phyloP scores from a whole-genome alignment of 2,329 filamentous ascomycete species.

The Talaromyces sp. region DNA sequence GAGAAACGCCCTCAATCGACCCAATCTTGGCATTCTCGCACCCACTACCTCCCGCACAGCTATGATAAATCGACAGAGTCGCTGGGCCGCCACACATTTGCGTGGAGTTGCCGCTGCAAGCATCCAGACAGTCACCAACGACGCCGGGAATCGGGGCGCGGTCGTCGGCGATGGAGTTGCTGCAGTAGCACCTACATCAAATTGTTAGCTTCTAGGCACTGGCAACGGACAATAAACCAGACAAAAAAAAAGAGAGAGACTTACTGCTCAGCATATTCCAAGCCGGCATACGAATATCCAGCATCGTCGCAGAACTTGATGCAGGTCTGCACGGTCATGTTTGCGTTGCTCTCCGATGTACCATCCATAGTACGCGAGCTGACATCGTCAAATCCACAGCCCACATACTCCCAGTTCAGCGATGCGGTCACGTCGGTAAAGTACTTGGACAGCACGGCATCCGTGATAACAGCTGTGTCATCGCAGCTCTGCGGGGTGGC shows the following conservation, averaged over 20 bases:
- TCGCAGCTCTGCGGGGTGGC: conserved; percentile 17
- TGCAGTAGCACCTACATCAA: conserved; percentile 9
- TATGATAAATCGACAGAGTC: conserved; percentile 21
- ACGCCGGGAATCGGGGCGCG: conserved; percentile 19
- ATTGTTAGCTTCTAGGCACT: background rate
- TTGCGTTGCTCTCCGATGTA: conserved; percentile 15
- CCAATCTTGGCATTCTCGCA: conserved; percentile 10
- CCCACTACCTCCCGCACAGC: conserved; percentile 16
- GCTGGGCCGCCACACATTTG: conserved; percentile 21
- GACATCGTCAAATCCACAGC: conserved; percentile 52
- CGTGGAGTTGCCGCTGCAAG: conserved; percentile 19
- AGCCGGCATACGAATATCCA: conserved; percentile 27
- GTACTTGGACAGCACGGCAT: conserved; percentile 14
- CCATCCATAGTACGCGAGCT: conserved; percentile 31
- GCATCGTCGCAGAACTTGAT: conserved; percentile 24
- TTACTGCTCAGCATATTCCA: conserved; percentile 20
- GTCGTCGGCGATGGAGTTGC: conserved; percentile 4
- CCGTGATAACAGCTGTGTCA: background rate
- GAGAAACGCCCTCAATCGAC: conserved; percentile 4
- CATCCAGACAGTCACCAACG: conserved; percentile 20
- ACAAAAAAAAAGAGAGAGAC: background rate
- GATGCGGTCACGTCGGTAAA: conserved; percentile 42
- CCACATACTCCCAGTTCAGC: conserved; percentile 54
- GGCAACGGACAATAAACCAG: background rate
- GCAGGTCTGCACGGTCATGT: conserved; percentile 24